Evolutionary conservation across 306 rosid genomes (phyloP).

Genomic region (Ochetophila trinervis): DNA sequence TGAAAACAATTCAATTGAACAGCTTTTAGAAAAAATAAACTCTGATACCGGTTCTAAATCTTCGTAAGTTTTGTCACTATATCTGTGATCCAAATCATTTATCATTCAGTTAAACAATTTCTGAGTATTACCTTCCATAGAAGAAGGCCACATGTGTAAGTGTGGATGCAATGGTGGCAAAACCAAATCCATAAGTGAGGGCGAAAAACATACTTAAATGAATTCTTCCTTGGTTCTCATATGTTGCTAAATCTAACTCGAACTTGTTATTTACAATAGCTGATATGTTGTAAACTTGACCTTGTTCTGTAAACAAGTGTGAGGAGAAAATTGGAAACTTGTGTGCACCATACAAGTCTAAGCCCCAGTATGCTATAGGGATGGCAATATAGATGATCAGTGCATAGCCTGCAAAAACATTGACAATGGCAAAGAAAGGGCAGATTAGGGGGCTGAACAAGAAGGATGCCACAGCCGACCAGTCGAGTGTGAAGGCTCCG

Average conservation of each 20-base stretch:
- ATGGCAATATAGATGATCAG: constrained; percentile 39
- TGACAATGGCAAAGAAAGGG: constrained; percentile 73
- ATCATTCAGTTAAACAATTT: neutral
- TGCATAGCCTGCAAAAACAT: constrained; percentile 55
- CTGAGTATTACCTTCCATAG: constrained; percentile 59
- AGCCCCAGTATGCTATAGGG: constrained; percentile 68
- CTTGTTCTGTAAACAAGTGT: constrained; percentile 58
- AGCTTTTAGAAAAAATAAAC: too few species aligned
- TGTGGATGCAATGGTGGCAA: constrained; percentile 75
- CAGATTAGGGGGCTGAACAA: constrained; percentile 71
- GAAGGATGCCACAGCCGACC: constrained; percentile 72
- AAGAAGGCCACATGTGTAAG: constrained; percentile 66
- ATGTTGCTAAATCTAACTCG: constrained; percentile 42
- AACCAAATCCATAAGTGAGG: constrained; percentile 72
- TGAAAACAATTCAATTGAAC: too few species aligned
- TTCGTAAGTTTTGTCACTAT: too few species aligned
- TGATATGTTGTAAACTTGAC: constrained; percentile 50
- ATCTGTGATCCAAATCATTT: neutral
- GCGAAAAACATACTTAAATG: constrained; percentile 62
- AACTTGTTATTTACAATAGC: constrained; percentile 62
- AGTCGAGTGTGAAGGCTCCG: constrained; percentile 71
- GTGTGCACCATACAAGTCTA: constrained; percentile 44
- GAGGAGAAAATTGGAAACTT: constrained; percentile 75
- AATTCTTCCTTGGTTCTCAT: constrained; percentile 57
- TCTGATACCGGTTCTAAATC: too few species aligned